Conservation (phyloP, 768 basidiomycete species). For the Hygrophorus russula region DNA sequence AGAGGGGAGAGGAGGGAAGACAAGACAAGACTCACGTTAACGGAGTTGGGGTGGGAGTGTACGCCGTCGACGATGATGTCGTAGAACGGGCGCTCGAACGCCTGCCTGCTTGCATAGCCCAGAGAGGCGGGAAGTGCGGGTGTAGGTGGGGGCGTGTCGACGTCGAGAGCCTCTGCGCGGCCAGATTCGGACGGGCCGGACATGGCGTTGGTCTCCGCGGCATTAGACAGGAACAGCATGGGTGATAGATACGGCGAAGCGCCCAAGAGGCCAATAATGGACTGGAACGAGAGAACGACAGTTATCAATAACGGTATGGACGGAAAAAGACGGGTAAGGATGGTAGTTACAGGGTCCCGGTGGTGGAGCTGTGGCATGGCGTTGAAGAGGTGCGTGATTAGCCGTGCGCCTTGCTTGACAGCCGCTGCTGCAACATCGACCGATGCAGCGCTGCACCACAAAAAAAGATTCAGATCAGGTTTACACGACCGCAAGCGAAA, state of each 20-base stretch:
- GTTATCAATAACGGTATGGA: too few species aligned
- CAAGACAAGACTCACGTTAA: conserved; percentile 47
- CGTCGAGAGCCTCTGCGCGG: conserved; percentile 47
- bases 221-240: conserved; percentile 1
- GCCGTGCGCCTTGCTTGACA: conserved; percentile 60
- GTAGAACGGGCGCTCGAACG: conserved; percentile 65
- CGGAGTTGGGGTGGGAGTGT: conserved; percentile 85
- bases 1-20: neutral
- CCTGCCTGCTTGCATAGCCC: conserved; percentile 12
- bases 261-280: conserved; percentile 81
- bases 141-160: conserved; percentile 43
- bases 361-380: conserved; percentile 89
- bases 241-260: conserved; percentile 52
- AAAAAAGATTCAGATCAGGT: conserved; percentile 3
- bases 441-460: conserved; percentile 47
- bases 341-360: conserved; percentile 46
- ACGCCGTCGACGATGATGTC: conserved; percentile 87
- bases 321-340: too few species aligned
- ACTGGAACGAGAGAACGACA: too few species aligned
- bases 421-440: conserved; percentile 65
- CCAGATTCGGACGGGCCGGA: conserved; percentile 4
- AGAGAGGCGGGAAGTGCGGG: conserved; percentile 19
- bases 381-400: conserved; percentile 90
- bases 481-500: neutral
- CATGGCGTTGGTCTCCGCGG: neutral